Evolutionary conservation across 2,329 filamentous ascomycete genomes (phyloP), one percentile per base, ranked within the genome.

Genomic region (Stachybotrys chlorohalonatus): DNA sequence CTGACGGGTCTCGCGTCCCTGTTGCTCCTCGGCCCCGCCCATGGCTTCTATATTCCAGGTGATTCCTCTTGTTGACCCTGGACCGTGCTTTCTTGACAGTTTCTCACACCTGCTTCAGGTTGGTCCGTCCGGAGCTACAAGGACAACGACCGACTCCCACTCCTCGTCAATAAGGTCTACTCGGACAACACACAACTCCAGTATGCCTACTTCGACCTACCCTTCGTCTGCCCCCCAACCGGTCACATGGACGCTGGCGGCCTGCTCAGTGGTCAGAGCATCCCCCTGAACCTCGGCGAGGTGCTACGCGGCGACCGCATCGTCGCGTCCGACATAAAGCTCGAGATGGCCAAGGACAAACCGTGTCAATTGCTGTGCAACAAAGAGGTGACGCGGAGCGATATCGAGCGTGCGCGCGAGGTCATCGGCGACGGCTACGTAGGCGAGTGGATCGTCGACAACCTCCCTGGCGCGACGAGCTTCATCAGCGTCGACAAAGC

Each of bases 391-490:
- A 80, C 81, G 58, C 78, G 82, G 46, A 75, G 77, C 49, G 86
- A 85, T 50, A 70, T 95, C 55, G 78, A 80, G 62, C 81, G 83
- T 66, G 87, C 88, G 5, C 82, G 81, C 61, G 77, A 91, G 58
- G 73, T 95, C 64, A 85, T 95, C 46, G 81, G 80, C 57, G 82
- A 91, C 53, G 89, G 87, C 42, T 95, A 94, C 68, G 84, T 94
- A n/a, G 85, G 86, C 2, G 90, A 95, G 70, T 95, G 90, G 91
- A 95, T 95, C 61, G 87, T 94, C 59, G 90, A 96, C 70, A 95
- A 95, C 64, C 77, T 96, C 9, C 90, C 91, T 1, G 90, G 90
- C 7, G 90, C 90, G 42, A 95, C 90, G 8, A 92, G 86, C 68
- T 95, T 95, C 65, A 87, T 94, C 31, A 93, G 89, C 0, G 86